phyloP scores from a whole-genome alignment of 352 stramenopile species.

The Phytophthora podocarpi region DNA sequence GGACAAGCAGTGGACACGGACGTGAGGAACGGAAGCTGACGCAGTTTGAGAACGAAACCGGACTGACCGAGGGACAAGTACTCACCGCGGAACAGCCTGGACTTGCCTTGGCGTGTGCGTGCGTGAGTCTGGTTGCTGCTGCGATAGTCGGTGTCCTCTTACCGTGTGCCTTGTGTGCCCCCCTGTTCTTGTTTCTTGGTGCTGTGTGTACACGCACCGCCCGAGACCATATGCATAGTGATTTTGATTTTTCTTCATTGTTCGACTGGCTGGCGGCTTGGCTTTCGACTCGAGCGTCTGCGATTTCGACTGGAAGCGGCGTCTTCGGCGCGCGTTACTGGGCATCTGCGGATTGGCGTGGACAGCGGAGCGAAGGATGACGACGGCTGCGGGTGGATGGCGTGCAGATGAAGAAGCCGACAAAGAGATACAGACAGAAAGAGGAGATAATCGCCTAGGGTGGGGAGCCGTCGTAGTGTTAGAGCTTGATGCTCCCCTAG shows the following conservation, averaged over 20 bases:
- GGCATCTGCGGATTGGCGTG: slow-evolving; percentile 4
- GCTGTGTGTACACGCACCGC: slow-evolving; percentile 34
- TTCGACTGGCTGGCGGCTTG: slow-evolving; percentile 27
- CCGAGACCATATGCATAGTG: slow-evolving; percentile 41
- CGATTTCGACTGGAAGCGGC: slow-evolving; percentile 13
- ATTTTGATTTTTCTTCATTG: slow-evolving; percentile 45
- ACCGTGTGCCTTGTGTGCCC: slow-evolving; percentile 43
- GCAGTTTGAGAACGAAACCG: slow-evolving; percentile 29
- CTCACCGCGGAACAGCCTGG: slow-evolving; percentile 26
- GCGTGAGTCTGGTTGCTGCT: slow-evolving; percentile 48
- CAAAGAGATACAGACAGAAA: slow-evolving; percentile 1
- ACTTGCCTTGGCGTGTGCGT: slow-evolving; percentile 32
- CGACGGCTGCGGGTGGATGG: slow-evolving; percentile 17
- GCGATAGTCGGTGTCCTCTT: slow-evolving; percentile 42
- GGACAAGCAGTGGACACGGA: slow-evolving; percentile 7
- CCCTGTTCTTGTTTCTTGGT: slow-evolving; percentile 46
- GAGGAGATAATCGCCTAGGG: background rate
- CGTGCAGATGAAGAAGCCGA: slow-evolving; percentile 5
- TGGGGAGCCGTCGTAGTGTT: slow-evolving; percentile 23
- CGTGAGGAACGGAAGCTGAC: slow-evolving; percentile 9
- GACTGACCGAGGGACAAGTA: slow-evolving; percentile 23
- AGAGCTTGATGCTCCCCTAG: slow-evolving; percentile 28
- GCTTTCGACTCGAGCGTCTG: slow-evolving; percentile 22
- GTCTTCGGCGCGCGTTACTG: background rate
- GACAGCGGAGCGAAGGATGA: slow-evolving; percentile 28